Base-by-base conservation (phyloP, 2,329 filamentous ascomycete species). In the Penicillium psychrosexuale region DNA sequence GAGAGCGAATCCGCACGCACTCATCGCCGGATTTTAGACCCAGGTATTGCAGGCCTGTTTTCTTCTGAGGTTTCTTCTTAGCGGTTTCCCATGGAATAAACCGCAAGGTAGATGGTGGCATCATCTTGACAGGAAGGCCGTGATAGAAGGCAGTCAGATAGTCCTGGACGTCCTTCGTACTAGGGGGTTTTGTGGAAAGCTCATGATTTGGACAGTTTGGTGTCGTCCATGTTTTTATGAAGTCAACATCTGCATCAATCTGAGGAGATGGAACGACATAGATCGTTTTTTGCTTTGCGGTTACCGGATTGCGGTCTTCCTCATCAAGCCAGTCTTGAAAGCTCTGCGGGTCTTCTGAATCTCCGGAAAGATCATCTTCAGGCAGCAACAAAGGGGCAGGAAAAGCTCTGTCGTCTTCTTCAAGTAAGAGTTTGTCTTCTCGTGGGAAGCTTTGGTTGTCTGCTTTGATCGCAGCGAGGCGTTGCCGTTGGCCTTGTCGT, bases 361-460 rank as follows among this genome's bases (percentile, higher is more conserved):
- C 80, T 33, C 76, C 69, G 0, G 80, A 77, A 1, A 89, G 73
- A 19, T 83, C 82, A 63, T 88, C 85, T 2, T 73, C 76, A 0
- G 85, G 85, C 0, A 88, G 70, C 0, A 86, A 72, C 6, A 88
- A 65, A 0, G 85, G 84, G 0, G 74, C 82, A 0, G 84, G 85
- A 57, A 86, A 88, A 0, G 73, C 49, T 2, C 61, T 36, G 37
- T 61, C 38, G 3, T 52, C 28, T 36, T n/a, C 22, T 34, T 47
- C 30, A 3, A 51, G n/a, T 3, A 47, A 37, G 2, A 15, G 19
- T 48, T 47, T n/a, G 8, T 44, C 27, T 15, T 17, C 17, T 12
- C 33, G 37, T 24, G 40, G 19, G 38, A 49, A 49, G 24, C 11
- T n/a, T 34, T 19, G 33, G 4, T 47, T 46, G 3, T 49, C 30